Evolutionary conservation across 2,329 filamentous ascomycete genomes (phyloP), one percentile per base, ranked within the genome.

Genomic region (Neonectria magnoliae): DNA sequence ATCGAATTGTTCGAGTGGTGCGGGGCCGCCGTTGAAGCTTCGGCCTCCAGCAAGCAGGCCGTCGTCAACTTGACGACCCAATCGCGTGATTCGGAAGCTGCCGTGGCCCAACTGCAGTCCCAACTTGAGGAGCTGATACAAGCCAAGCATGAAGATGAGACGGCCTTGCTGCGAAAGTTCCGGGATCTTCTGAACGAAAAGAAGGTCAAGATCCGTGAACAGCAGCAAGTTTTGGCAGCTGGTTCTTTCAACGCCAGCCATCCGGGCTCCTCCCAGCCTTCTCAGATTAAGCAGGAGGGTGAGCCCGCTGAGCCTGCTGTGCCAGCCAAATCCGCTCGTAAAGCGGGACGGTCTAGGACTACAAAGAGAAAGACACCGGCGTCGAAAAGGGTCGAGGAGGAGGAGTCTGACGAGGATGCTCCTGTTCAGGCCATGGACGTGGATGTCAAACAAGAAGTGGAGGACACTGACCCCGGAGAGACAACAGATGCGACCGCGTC

Each of bases 181-280:
- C 85, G 87, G 59, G 82, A 87, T 60, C 81, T 95, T 2, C 80
- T 94, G 1, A 94, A 94, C 71, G 88, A 91, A 76, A 95, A 95
- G 81, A 94, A 94, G 78, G 81, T 90, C 57, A 94, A 92, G 78
- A 94, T 94, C 54, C 81, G 92, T 47, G 87, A 93, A 71, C 91
- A 93, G 78, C 89, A 91, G 71, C 84, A 86, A 42, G 78, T 91
- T 20, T 78, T 93, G 25, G 77, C 80, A 4, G 69, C 80, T 2
- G 82, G 82, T 3, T 83, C 84, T 57, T 75, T 83, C 38, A 80
- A 82, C 59, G 60, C 48, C 36, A 76, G 66, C 76, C 76, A 45
- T 67, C 76, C 62, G 67, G 71, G 65, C 64, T 74, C 65, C 56
- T 76, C 69, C n/a, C 70, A 71, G 50, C 60, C 57, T 41, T 77